Conservation (phyloP, 345 rosid genomes). For the Populus tremula region DNA sequence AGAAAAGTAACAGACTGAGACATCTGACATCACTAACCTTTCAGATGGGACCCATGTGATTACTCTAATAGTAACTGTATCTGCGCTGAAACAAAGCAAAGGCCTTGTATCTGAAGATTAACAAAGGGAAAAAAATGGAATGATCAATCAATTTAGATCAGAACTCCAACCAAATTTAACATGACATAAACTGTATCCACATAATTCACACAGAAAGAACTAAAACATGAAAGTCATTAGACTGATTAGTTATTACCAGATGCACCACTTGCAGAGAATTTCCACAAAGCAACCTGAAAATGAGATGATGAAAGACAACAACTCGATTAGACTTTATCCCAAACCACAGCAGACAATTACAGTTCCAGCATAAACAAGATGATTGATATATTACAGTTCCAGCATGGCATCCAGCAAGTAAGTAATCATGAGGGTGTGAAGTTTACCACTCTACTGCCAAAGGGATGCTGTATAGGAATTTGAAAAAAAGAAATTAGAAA, state of each 20-base stretch:
- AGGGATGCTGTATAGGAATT: not conserved
- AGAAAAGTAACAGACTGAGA: not conserved
- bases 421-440: constrained; percentile 56
- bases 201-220: not conserved
- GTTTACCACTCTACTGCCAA: constrained; percentile 10
- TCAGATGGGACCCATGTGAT: constrained; percentile 85
- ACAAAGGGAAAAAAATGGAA: constrained; percentile 10
- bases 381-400: constrained; percentile 55
- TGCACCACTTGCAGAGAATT: constrained; percentile 51
- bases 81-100: constrained; percentile 78
- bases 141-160: not conserved
- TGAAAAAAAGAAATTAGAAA: not conserved
- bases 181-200: not conserved
- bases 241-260: constrained; percentile 38
- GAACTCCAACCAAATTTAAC: not conserved
- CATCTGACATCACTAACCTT: constrained; percentile 47
- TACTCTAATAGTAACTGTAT: constrained; percentile 74
- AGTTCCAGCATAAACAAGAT: constrained; percentile 3
- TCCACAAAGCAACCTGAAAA: constrained; percentile 92
- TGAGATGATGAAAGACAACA: not conserved
- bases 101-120: constrained; percentile 77
- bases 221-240: not conserved
- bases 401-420: constrained; percentile 95
- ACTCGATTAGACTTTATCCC: constrained; percentile 1
- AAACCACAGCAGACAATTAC: not conserved